Base-by-base conservation (phyloP, 257 asterid species). In the Oldenlandia corymbosa region DNA sequence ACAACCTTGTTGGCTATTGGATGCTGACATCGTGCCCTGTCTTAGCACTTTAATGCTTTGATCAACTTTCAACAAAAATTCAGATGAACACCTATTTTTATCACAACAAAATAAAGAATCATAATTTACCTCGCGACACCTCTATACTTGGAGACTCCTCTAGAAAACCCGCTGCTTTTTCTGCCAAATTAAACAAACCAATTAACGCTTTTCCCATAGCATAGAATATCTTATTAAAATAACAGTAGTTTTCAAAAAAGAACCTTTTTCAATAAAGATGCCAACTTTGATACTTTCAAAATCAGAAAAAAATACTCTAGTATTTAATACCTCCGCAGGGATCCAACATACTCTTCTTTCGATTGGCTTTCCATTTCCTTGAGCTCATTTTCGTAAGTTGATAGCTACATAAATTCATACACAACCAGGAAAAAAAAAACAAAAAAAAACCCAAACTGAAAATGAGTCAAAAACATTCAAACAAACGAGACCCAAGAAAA, bases 81-180 rank as follows among this genome's bases (percentile, higher is more conserved):
- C n/a, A n/a, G n/a, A n/a, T n/a, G n/a, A n/a, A n/a, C n/a, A n/a
- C n/a, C n/a, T n/a, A n/a, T n/a, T n/a, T n/a, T n/a, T n/a, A n/a
- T n/a, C n/a, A n/a, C n/a, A n/a, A n/a, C n/a, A 34, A 34, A 34
- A 34, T 4, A 9, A 34, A 34, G 0, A 45, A 1, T 3, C 2
- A 43, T 43, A 39, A 27, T 27, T 37, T 82, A 87, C 99, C 99
- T 90, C 21, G 99, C 99, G 0, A 93, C 99, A 8, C 99, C 99
- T 77, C 97, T 87, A 46, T 87, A 93, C 64, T 93, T 90, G 1
- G 99, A 93, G 51, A 93, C 99, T 21, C 99, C 99, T 0, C 99
- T 85, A 2, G 99, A 90, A 78, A 93, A 93, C 0, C 99, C 99
- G 26, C 95, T 93, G 78, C 99, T 93, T 73, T 90, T 93, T 68